Conservation (phyloP, 495 filamentous ascomycete genomes). For the Cercophora scortea region DNA sequence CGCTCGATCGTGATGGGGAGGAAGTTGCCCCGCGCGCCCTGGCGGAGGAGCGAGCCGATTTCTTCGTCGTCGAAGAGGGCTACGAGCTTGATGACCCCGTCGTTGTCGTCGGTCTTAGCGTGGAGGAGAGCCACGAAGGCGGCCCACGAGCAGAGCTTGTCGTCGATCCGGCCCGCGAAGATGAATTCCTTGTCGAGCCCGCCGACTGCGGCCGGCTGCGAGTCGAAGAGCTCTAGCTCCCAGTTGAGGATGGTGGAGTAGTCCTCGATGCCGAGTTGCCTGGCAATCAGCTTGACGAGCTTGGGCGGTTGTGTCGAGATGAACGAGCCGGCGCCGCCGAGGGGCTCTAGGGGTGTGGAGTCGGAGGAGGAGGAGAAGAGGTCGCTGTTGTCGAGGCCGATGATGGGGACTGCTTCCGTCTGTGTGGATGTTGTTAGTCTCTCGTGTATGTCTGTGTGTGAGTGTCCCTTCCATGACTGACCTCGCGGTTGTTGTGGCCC, state of each 20-base stretch:
- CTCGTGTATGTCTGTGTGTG: neutral
- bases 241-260: constrained; percentile 75
- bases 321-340: constrained; percentile 54
- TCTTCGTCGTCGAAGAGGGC: constrained; percentile 95
- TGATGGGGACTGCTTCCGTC: constrained; percentile 90
- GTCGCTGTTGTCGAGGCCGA: constrained; percentile 76
- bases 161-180: constrained; percentile 90
- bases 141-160: constrained; percentile 92
- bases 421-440: neutral
- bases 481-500: constrained; percentile 73
- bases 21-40: constrained; percentile 86
- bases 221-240: constrained; percentile 96
- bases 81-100: constrained; percentile 69
- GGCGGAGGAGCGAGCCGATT: constrained; percentile 81
- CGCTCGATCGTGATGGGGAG: constrained; percentile 72
- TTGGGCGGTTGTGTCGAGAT: constrained; percentile 71
- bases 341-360: constrained; percentile 18
- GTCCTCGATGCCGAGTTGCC: constrained; percentile 62
- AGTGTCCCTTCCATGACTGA: neutral
- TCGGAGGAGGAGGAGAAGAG: constrained; percentile 20
- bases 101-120: constrained; percentile 43
- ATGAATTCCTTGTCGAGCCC: constrained; percentile 91
- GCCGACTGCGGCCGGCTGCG: constrained; percentile 73
- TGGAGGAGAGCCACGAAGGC: constrained; percentile 80
- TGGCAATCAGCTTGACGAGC: constrained; percentile 74